phyloP scores from a whole-genome alignment of 768 basidiomycete species.

The Thelephora ganbajun region DNA sequence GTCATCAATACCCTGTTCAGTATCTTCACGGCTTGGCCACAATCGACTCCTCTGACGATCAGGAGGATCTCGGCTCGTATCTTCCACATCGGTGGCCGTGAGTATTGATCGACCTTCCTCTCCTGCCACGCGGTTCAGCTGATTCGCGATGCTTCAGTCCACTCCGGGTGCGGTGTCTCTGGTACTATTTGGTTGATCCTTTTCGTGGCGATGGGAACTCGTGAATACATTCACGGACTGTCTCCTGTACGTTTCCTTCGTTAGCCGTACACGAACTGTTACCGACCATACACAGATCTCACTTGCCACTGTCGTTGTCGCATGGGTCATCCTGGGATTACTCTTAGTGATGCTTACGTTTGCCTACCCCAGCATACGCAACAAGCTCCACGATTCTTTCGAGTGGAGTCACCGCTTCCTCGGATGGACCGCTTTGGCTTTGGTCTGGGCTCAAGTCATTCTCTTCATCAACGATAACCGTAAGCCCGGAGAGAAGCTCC shows the following conservation, averaged over 20 bases:
- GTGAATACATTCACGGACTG: slow-evolving; percentile 25
- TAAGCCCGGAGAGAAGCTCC: slow-evolving; percentile 21
- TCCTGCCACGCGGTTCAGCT: neutral
- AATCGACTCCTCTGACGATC: slow-evolving; percentile 29
- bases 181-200: slow-evolving; percentile 38
- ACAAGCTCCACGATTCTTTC: slow-evolving; percentile 35
- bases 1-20: slow-evolving; percentile 46
- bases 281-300: slow-evolving; percentile 28
- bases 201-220: slow-evolving; percentile 37
- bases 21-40: slow-evolving; percentile 33
- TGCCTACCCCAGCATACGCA: slow-evolving; percentile 35
- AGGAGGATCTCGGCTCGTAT: slow-evolving; percentile 40
- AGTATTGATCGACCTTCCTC: slow-evolving; percentile 13
- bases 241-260: slow-evolving; percentile 15
- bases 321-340: slow-evolving; percentile 36
- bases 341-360: slow-evolving; percentile 36
- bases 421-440: slow-evolving; percentile 37
- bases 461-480: slow-evolving; percentile 42
- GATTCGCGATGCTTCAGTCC: slow-evolving; percentile 16
- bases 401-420: slow-evolving; percentile 43
- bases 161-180: slow-evolving; percentile 41
- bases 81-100: slow-evolving; percentile 41
- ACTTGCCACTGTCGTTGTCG: slow-evolving; percentile 32
- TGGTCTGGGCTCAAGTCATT: slow-evolving; percentile 40
- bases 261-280: slow-evolving; percentile 10